Evolutionary conservation across 495 filamentous ascomycete genomes (phyloP), one percentile per base, ranked within the genome.

Genomic region (Talaromyces nanjingensis): DNA sequence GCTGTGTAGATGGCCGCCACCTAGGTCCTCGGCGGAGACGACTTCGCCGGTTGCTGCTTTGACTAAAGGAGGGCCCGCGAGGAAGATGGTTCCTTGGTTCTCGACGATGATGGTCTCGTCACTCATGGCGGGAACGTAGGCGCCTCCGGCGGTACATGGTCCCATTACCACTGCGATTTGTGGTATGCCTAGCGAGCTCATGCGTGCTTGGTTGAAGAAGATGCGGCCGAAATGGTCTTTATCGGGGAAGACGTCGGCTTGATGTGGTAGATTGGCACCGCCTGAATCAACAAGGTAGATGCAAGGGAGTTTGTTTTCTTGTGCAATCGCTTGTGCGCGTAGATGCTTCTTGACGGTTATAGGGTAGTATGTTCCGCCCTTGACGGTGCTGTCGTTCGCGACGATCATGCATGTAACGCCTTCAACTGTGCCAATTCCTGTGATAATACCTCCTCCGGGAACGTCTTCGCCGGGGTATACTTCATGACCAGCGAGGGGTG

Each of bases 321-420:
- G 84, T 2, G 94, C 94, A 63, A 98, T 89, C 25, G 86, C 88
- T 74, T 98, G 94, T 24, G 94, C 94, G 62, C 94, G 86, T 14
- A 98, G 81, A 76, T 98, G 96, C 77, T 98, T 98, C 79, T 97
- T 97, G 34, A 98, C 92, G 2, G 94, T 98, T 60, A 98, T 93
- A 0, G 94, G 94, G 74, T 92, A 98, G 77, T 98, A 98, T 2
- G 96, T 97, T 55, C 94, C 94, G n/a, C 96, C 94, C 77, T 98
- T 98, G 65, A 97, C 94, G 14, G 94, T 98, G 80, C 90, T 93
- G 72, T 98, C 94, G 69, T 98, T 98, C 27, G 92, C 94, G 55
- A 98, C 90, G 65, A 98, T 90, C 80, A 98, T 88, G 70, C 96
- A 97, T 20, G 86, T 87, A 6, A 96, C 92, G 1, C 96, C 94